Evolutionary conservation across 768 basidiomycete genomes (phyloP).

Genomic region (Chalciporus chontae): DNA sequence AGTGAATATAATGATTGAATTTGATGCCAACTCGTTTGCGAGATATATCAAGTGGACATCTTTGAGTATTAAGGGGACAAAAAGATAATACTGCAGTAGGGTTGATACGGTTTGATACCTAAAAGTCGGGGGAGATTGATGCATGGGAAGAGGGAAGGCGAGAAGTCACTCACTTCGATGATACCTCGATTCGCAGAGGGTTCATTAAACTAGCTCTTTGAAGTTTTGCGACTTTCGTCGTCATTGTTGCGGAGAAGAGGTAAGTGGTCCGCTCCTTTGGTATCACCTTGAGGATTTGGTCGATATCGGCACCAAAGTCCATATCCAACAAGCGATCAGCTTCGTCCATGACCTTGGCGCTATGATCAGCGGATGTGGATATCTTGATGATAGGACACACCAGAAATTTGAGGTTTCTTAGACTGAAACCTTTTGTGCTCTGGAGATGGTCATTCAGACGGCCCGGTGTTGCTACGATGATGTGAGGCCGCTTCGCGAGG

Average conservation of each 20-base stretch:
- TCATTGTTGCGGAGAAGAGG: constrained; percentile 98
- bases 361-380: background rate
- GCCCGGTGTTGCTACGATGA: constrained; percentile 94
- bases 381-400: constrained; percentile 41
- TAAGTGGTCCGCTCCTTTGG: constrained; percentile 94
- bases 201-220: constrained; percentile 91
- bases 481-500: constrained; percentile 89
- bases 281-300: constrained; percentile 93
- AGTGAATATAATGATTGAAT: constrained; percentile 95
- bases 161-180: constrained; percentile 66
- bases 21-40: constrained; percentile 83
- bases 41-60: constrained; percentile 89
- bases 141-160: background rate
- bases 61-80: constrained; percentile 89
- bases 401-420: constrained; percentile 82
- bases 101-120: constrained; percentile 98
- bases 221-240: constrained; percentile 94
- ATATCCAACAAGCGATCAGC: constrained; percentile 94
- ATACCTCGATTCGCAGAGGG: constrained; percentile 92
- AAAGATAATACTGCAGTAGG: constrained; percentile 91
- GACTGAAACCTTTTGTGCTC: constrained; percentile 94
- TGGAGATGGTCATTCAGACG: constrained; percentile 91
- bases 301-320: constrained; percentile 94
- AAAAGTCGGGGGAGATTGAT: constrained; percentile 4
- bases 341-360: constrained; percentile 86